Evolutionary conservation across 2,329 filamentous ascomycete genomes (phyloP), one percentile per base, ranked within the genome.

Genomic region (Aspergillus viridinutans): DNA sequence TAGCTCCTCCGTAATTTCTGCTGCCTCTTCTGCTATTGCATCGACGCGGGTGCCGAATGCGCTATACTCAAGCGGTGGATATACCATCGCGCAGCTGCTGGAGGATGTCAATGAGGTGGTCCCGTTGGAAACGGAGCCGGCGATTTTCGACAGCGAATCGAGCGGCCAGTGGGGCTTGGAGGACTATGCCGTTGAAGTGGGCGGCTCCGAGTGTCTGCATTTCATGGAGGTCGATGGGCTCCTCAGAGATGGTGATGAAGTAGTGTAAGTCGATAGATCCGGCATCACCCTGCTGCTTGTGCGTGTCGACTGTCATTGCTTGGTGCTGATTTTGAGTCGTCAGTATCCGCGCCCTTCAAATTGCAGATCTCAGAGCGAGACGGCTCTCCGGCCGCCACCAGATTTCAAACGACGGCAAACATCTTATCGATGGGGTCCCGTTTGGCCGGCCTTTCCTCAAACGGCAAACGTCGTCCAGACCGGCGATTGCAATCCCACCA

Each of bases 161-260:
- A 74, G 72, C 50, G 74, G 75, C 8, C 71, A 91, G 58, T 96
- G 91, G 90, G 91, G 90, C 0, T 76, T 96, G 3, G 92, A 97
- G 67, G 90, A 97, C 70, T 97, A 97, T 72, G 84, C 84, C 8
- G 90, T 96, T 29, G 90, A 95, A 73, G 81, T 96, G 3, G 82
- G 81, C n/a, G 85, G 83, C 49, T 97, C 90, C 63, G 93, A 97
- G 74, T 94, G 90, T 66, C 76, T 97, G 56, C 93, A 97, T 75
- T 97, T 90, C 67, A 88, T 90, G 70, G 80, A 83, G 21, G 82
- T 96, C 5, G 78, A 80, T 14, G 81, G 82, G 48, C 78, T 94
- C 9, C 78, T 96, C 57, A 88, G 90, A 64, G 87, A 93, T 52
- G 91, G 94, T 54, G 92, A 97, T 67, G 85, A 92, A 72, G 84